A percentile compares a stretch with the other conserved stretches of the same genome.
Evolutionary conservation across 768 basidiomycete genomes (phyloP).

Genomic region (Amanita rimosa): DNA sequence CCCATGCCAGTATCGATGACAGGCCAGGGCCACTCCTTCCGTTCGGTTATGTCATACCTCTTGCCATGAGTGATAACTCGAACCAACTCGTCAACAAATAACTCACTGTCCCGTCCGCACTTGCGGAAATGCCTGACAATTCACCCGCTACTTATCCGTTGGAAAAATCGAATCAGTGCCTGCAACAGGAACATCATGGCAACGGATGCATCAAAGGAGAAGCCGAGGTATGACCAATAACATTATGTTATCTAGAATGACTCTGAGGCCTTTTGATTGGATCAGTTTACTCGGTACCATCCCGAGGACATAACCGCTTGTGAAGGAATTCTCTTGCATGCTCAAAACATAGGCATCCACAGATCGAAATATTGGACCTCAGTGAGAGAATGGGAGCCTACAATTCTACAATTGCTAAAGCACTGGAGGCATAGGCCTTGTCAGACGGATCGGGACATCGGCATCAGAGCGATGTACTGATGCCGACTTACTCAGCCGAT

Average conservation of each 20-base stretch:
- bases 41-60: too few relatives aligned
- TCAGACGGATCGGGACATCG: neutral
- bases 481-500: neutral
- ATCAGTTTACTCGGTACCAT: conserved; percentile 50
- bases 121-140: too few relatives aligned
- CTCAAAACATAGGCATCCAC: conserved; percentile 50
- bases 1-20: too few relatives aligned
- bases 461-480: neutral
- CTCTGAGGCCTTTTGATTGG: neutral
- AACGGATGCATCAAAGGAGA: conserved; percentile 48
- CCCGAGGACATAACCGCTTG: conserved; percentile 53
- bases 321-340: too few relatives aligned
- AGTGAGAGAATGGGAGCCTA: neutral
- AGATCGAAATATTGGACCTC: conserved; percentile 47
- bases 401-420: conserved; percentile 45
- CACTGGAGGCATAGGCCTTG: conserved; percentile 27
- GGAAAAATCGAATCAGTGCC: too few relatives aligned
- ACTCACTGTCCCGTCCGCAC: too few relatives aligned
- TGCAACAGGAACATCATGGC: too few relatives aligned
- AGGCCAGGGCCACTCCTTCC: too few relatives aligned
- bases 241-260: conserved; percentile 45
- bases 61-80: too few relatives aligned
- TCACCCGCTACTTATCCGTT: too few relatives aligned
- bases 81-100: neutral
- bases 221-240: conserved; percentile 52